These are phyloP conservation scores for Chamaenerion angustifolium DNA, from an alignment of 345 rosid species.

Conservation along the genomic window DNA sequence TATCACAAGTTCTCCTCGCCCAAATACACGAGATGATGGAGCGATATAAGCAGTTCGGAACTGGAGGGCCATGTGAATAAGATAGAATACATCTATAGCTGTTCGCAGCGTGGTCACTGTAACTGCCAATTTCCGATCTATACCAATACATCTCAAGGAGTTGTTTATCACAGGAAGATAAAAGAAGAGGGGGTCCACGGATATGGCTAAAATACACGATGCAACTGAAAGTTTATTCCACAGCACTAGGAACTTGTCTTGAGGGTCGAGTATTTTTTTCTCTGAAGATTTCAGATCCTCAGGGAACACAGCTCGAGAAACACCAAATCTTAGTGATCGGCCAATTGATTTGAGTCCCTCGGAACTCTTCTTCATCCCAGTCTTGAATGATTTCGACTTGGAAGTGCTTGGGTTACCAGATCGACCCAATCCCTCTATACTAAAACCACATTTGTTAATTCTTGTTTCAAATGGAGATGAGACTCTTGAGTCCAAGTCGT, in stretches of 20 bases:
- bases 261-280: conserved; percentile 84
- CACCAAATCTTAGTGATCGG: conserved; percentile 83
- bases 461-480: conserved; percentile 53
- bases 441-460: conserved; percentile 56
- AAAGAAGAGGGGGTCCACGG: conserved; percentile 81
- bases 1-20: conserved; percentile 93
- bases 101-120: conserved; percentile 71
- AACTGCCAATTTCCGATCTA: conserved; percentile 60
- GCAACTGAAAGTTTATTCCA: conserved; percentile 70
- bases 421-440: conserved; percentile 45
- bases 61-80: conserved; percentile 77
- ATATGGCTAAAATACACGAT: conserved; percentile 77
- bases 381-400: conserved; percentile 60
- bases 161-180: conserved; percentile 73
- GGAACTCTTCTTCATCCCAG: conserved; percentile 67
- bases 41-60: conserved; percentile 96
- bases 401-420: conserved; percentile 26
- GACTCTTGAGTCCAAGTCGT: conserved; percentile 77
- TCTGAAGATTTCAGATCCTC: conserved; percentile 90
- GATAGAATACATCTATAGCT: conserved; percentile 67
- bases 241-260: conserved; percentile 64
- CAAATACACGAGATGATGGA: conserved; percentile 93
- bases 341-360: conserved; percentile 91
- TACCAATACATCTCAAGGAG: conserved; percentile 39
- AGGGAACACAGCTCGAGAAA: conserved; percentile 81